These are phyloP conservation scores for Boletus fagicola DNA, from an alignment of 768 basidiomycete genomes.

Conservation along the genomic window DNA sequence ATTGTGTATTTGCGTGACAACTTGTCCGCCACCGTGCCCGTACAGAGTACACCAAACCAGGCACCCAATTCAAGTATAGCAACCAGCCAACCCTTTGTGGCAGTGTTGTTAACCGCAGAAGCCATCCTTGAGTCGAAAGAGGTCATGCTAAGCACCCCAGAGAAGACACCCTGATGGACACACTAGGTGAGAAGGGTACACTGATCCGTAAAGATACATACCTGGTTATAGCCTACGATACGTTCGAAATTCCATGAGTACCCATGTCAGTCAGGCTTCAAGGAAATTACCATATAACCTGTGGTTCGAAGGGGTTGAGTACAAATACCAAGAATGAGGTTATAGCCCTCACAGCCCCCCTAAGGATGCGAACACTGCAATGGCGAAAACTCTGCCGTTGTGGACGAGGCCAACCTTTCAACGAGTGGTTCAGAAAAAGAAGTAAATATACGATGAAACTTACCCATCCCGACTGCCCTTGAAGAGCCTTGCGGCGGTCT, in stretches of 20 bases:
- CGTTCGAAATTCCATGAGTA: conserved; percentile 1
- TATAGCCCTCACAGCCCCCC: conserved; percentile 61
- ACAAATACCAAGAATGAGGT: background rate
- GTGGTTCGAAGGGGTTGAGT: conserved; percentile 11
- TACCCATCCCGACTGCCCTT: conserved; percentile 70
- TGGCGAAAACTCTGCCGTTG: conserved; percentile 62
- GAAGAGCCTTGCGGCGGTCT: conserved; percentile 51
- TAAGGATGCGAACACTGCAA: conserved; percentile 75
- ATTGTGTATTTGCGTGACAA: conserved; percentile 75
- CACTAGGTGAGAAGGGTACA: background rate
- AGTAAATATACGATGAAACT: conserved; percentile 10
- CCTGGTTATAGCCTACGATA: conserved; percentile 61
- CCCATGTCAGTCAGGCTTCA: background rate
- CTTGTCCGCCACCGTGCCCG: conserved; percentile 70
- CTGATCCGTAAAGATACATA: conserved; percentile 20
- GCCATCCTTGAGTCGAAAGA: conserved; percentile 56
- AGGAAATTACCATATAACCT: conserved; percentile 58
- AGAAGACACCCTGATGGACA: conserved; percentile 64
- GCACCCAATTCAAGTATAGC: conserved; percentile 74
- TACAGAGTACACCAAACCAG: conserved; percentile 71
- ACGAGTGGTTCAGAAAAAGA: background rate
- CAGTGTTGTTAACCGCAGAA: conserved; percentile 48
- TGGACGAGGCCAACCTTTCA: conserved; percentile 55
- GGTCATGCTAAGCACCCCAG: conserved; percentile 62
- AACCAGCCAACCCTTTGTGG: conserved; percentile 69